These are phyloP conservation scores for Drechslerella coelobrocha DNA, from an alignment of 2,329 filamentous ascomycete genomes.

Conservation along the genomic window DNA sequence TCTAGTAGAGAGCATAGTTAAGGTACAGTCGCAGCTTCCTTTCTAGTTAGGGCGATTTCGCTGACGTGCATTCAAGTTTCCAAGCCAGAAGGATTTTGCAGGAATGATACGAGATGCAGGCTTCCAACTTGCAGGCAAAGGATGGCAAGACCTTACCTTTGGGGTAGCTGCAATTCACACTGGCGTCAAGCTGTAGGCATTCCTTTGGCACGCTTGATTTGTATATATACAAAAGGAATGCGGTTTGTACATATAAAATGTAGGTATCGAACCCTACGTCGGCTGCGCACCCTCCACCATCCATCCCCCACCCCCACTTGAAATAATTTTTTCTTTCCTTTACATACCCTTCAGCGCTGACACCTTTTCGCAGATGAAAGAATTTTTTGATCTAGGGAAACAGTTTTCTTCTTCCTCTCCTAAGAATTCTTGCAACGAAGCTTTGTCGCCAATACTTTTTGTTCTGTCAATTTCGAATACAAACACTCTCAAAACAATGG, in stretches of 20 bases:
- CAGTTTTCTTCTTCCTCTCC: constrained; percentile 9
- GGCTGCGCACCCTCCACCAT: constrained; percentile 5
- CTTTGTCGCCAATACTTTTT: constrained; percentile 7
- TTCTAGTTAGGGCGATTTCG: background rate
- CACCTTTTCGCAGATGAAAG: constrained; percentile 17
- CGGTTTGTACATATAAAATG: constrained; percentile 46
- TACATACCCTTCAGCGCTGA: background rate
- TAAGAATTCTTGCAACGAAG: background rate
- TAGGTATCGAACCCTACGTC: constrained; percentile 35
- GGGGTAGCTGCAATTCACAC: constrained; percentile 97
- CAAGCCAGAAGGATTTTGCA: constrained; percentile 81
- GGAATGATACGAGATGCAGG: constrained; percentile 83
- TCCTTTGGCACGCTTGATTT: constrained; percentile 35
- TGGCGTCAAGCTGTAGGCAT: constrained; percentile 76
- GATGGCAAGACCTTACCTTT: constrained; percentile 88
- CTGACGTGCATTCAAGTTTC: constrained; percentile 66
- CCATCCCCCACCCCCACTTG: constrained; percentile 11
- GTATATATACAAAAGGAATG: constrained; percentile 40
- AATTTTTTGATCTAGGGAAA: constrained; percentile 25
- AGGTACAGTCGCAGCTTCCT: constrained; percentile 53
- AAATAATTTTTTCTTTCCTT: constrained; percentile 4
- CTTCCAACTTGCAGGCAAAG: constrained; percentile 80
- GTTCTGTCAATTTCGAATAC: constrained; percentile 12
- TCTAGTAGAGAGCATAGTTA: constrained; percentile 95
- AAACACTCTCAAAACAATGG: background rate